Evolutionary conservation across 140 eudicot genomes (phyloP), one percentile per base, ranked within the genome.

Genomic region (Oenanthe javanica): DNA sequence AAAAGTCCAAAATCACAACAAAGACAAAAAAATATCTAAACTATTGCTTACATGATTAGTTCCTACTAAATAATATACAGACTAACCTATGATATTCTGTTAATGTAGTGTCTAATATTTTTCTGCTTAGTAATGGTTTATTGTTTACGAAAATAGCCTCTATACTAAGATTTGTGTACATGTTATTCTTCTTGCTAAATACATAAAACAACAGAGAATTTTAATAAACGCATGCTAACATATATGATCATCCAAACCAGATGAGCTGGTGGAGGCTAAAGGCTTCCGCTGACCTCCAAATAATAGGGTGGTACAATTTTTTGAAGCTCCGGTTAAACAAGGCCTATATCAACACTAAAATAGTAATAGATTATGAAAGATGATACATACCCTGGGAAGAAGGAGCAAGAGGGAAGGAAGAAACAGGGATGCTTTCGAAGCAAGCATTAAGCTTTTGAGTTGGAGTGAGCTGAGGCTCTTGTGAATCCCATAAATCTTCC

Each of bases 371-470:
- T 31, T 31, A 31, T 31, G 23, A 42, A 0, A 4, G 7, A 36
- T 2, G 13, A 57, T 5, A 52, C 0, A 27, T 47, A 91, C 98
- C 96, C 82, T 87, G 88, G 1, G 31, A 31, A 31, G 91, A 73
- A 61, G 98, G 83, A 67, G 98, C 92, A 51, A 82, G 91, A 9
- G 98, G 98, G 66, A 94, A 94, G 63, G 91, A 84, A 69, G 98
- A 94, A 76, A 94, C 98, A 77, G 97, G 97, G 61, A 94, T 90
- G 47, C 90, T 87, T 87, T 94, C 98, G 51, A 94, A 94, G 80
- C 98, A 94, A 36, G 97, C 98, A 81, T 94, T 94, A 38, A 94
- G 97, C 86, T 94, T 94, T 75, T 94, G 93, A 66, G 96, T 94
- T 2, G 98, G 98, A 79, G 88, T 89, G 9, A 94, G 86, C 84